Evolutionary conservation across 176 grass and related monocot species (phyloP).

Genomic region (Ananas comosus): DNA sequence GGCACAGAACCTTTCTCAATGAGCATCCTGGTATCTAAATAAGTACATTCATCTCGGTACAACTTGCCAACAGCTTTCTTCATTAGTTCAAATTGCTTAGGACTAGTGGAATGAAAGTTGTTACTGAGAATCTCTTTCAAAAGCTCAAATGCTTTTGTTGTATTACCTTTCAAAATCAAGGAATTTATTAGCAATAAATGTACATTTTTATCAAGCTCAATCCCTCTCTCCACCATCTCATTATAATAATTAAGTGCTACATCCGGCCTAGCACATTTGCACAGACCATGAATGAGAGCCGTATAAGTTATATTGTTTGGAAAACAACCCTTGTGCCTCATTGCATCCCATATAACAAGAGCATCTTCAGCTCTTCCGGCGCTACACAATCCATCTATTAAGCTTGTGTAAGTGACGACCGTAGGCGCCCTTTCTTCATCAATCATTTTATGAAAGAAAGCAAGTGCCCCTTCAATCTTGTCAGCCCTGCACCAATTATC

Average conservation of each 20-base stretch:
- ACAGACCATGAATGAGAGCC: slow-evolving; percentile 73
- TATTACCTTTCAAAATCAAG: slow-evolving; percentile 54
- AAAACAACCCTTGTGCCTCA: slow-evolving; percentile 47
- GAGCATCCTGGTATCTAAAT: slow-evolving; percentile 44
- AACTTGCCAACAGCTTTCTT: slow-evolving; percentile 48
- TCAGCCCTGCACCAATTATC: slow-evolving; percentile 79
- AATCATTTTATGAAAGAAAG: slow-evolving; percentile 59
- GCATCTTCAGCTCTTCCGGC: slow-evolving; percentile 47
- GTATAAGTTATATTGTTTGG: slow-evolving; percentile 67
- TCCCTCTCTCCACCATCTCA: slow-evolving; percentile 51
- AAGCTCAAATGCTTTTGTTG: slow-evolving; percentile 53
- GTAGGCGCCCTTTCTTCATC: slow-evolving; percentile 58
- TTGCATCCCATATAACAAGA: slow-evolving; percentile 48
- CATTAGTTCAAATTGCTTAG: slow-evolving; percentile 43
- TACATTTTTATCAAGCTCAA: slow-evolving; percentile 58
- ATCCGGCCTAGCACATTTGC: slow-evolving; percentile 55
- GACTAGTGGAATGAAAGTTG: slow-evolving; percentile 24
- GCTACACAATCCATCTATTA: slow-evolving; percentile 71
- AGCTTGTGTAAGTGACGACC: slow-evolving; percentile 68
- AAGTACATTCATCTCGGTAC: slow-evolving; percentile 45
- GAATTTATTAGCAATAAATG: slow-evolving; percentile 55
- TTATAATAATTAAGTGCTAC: slow-evolving; percentile 47
- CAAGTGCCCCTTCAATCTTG: slow-evolving; percentile 47
- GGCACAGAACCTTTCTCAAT: slow-evolving; percentile 44
- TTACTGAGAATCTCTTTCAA: slow-evolving; percentile 49